phyloP scores from a whole-genome alignment of 305 asterid species.

The Andrographis paniculata region DNA sequence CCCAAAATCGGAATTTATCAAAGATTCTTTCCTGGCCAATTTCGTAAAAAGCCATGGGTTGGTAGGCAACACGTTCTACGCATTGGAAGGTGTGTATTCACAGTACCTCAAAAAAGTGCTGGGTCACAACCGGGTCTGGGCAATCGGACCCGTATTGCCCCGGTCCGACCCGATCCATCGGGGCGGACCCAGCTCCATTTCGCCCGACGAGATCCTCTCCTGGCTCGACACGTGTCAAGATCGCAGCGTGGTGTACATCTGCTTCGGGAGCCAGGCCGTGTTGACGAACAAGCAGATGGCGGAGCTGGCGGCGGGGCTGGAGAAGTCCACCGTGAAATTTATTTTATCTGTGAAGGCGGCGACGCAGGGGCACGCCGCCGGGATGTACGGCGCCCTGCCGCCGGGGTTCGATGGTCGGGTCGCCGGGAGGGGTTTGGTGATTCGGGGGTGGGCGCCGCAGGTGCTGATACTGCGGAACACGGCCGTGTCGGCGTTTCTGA shows the following conservation, averaged over 20 bases:
- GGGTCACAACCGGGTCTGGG: slow-evolving; percentile 54
- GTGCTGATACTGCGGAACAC: slow-evolving; percentile 44
- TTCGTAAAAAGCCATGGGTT: slow-evolving; percentile 34
- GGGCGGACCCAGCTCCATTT: slow-evolving; percentile 41
- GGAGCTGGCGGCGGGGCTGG: slow-evolving; percentile 37
- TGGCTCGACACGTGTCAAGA: slow-evolving; percentile 56
- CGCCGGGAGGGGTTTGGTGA: slow-evolving; percentile 48
- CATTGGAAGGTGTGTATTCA: slow-evolving; percentile 36
- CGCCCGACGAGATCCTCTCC: slow-evolving; percentile 18
- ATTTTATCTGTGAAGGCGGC: slow-evolving; percentile 43
- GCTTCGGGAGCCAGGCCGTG: slow-evolving; percentile 75
- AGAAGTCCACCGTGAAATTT: slow-evolving; percentile 50
- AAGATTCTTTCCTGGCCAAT: slow-evolving; percentile 22
- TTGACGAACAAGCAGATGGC: slow-evolving; percentile 51
- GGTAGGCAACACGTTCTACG: slow-evolving; percentile 44
- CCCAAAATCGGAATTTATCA: slow-evolving; percentile 34
- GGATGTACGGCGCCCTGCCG: slow-evolving; percentile 37
- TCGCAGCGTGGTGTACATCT: slow-evolving; percentile 39
- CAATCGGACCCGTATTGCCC: slow-evolving; percentile 58
- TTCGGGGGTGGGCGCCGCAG: slow-evolving; percentile 75
- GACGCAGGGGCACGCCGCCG: slow-evolving; percentile 36
- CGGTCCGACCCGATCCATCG: slow-evolving; percentile 27
- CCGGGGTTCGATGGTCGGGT: slow-evolving; percentile 56
- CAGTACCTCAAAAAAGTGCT: slow-evolving; percentile 25
- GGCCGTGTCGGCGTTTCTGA: slow-evolving; percentile 34